Conservation (phyloP, 129 eudicot species). For the Chrysanthemum seticuspe region DNA sequence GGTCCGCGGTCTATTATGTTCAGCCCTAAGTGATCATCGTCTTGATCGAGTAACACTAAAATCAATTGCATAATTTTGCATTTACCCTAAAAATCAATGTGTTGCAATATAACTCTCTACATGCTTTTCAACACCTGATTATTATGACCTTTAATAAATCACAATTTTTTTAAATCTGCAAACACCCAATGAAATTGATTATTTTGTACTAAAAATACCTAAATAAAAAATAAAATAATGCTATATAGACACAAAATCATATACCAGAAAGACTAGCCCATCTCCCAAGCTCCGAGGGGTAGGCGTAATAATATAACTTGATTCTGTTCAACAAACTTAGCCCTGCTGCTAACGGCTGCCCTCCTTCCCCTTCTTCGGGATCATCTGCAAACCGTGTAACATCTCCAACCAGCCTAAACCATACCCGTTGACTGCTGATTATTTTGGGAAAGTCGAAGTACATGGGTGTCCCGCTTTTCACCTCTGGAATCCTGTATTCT, state of each 20-base stretch:
- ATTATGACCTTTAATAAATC: constrained; percentile 5
- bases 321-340: constrained; percentile 63
- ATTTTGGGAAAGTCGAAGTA: constrained; percentile 84
- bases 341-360: constrained; percentile 56
- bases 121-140: constrained; percentile 12
- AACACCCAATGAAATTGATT: constrained; percentile 25
- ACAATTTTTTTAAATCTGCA: constrained; percentile 21
- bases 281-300: constrained; percentile 80
- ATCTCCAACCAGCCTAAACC: constrained; percentile 75
- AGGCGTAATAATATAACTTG: constrained; percentile 73
- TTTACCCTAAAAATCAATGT: constrained; percentile 7
- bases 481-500: constrained; percentile 83
- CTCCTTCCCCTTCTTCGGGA: constrained; percentile 60
- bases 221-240: constrained; percentile 7
- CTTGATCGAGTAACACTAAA: too few relatives aligned
- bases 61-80: background rate
- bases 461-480: constrained; percentile 65
- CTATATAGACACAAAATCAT: constrained; percentile 16
- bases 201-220: constrained; percentile 29
- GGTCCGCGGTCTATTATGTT: too few relatives aligned
- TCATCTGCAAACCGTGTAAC: constrained; percentile 69
- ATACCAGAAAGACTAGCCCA: constrained; percentile 84
- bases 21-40: background rate
- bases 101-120: constrained; percentile 13
- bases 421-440: constrained; percentile 45